Base-by-base conservation (phyloP, 2,329 filamentous ascomycete species). In the Cladosporium phlei region DNA sequence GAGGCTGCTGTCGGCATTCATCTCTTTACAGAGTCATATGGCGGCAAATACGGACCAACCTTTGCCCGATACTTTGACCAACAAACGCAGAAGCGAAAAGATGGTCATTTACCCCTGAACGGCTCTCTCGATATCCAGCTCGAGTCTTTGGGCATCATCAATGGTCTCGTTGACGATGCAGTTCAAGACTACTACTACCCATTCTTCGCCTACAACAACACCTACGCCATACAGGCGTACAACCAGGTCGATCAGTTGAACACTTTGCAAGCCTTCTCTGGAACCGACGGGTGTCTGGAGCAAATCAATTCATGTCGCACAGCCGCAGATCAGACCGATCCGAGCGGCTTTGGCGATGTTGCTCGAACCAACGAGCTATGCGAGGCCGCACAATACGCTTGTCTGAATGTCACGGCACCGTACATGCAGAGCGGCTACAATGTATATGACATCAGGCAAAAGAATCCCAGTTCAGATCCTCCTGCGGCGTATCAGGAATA, bases 101-200 rank as follows among this genome's bases (percentile, higher is more conserved):
- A 71, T 46, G 76, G 79, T 3, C 63, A 71, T 2, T 48, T 78
- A 1, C 62, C 73, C 7, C 64, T 59, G 14, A 75, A 75, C 50
- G 69, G 66, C 27, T 81, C 78, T 2, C 65, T 83, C 9, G 73
- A 79, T 22, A 77, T 86, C 38, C 74, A 77, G 45, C 69, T 88
- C 7, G 69, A 69, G 11, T 78, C 83, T 0, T 65, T 88, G 0
- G 83, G 84, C 17, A 84, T 89, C 48, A 70, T 87, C 48, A 86
- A 88, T 61, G 85, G 83, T 10, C 79, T 83, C 53, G 69, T 88
- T 27, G 86, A 89, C 58, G 72, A 77, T 54, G 61, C 80, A 22
- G 71, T 80, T 1, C 82, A 88, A 64, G 69, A 70, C 3, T 75
- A 77, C 2, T 77, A 67, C 55, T 80, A 78, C 52, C 73, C 79